Evolutionary conservation across 805 yeast species (phyloP).

Genomic region (Geotrichum ghanense): DNA sequence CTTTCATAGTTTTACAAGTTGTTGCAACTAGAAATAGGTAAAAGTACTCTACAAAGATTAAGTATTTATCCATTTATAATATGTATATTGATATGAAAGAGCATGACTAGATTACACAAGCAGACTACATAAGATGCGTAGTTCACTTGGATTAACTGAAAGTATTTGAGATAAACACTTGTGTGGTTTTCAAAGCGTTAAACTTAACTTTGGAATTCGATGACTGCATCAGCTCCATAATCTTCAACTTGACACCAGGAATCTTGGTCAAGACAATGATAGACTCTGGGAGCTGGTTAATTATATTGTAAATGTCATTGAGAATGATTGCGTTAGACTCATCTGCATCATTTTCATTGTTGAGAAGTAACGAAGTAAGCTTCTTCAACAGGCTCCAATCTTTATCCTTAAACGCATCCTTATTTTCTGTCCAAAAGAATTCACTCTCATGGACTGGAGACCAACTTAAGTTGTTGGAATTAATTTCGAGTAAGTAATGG

Average conservation of each 20-base stretch:
- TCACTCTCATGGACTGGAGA: conserved; percentile 86
- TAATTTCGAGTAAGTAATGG: conserved; percentile 78
- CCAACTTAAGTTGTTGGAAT: conserved; percentile 67
- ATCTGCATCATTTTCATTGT: conserved; percentile 19
- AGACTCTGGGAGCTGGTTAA: conserved; percentile 53
- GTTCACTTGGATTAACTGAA: too few species aligned
- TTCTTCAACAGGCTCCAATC: conserved; percentile 62
- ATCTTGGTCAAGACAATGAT: conserved; percentile 37
- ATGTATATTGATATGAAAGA: too few species aligned
- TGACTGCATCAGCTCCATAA: conserved; percentile 75
- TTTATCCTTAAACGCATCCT: conserved; percentile 60
- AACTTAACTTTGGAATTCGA: conserved; percentile 81
- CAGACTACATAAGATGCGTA: too few species aligned
- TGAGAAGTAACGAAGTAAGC: conserved; percentile 32
- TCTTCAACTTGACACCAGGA: conserved; percentile 56
- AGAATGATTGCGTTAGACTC: conserved; percentile 22
- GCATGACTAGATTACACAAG: too few species aligned
- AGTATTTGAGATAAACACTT: conserved; percentile 79
- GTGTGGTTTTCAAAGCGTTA: conserved; percentile 94
- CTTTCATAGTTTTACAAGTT: too few species aligned
- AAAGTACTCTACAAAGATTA: too few species aligned
- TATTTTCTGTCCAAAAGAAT: conserved; percentile 85
- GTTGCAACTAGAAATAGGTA: too few species aligned
- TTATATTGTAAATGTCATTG: conserved; percentile 52
- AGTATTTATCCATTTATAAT: too few species aligned